phyloP scores from a whole-genome alignment of 2,329 filamentous ascomycete genomes.

The Acephala macrosclerotiorum region DNA sequence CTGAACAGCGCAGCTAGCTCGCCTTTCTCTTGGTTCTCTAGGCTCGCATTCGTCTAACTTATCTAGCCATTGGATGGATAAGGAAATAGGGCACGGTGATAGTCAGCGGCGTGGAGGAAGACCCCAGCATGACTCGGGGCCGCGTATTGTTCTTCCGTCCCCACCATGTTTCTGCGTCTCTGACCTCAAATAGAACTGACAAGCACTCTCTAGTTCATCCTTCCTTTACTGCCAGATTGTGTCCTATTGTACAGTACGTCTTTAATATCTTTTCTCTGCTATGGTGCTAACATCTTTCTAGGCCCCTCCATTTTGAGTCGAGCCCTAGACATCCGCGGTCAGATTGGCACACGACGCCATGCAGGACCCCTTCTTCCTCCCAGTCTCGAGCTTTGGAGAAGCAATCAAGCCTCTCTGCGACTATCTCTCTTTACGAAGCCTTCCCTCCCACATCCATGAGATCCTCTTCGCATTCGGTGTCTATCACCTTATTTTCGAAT shows the following conservation, averaged over 20 bases:
- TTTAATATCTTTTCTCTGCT: neutral
- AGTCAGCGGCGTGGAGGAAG: neutral
- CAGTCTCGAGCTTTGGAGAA: constrained; percentile 52
- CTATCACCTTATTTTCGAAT: constrained; percentile 72
- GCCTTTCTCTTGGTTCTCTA: neutral
- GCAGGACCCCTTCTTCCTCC: constrained; percentile 75
- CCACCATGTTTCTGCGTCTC: neutral
- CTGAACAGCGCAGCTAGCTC: neutral
- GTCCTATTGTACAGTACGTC: constrained; percentile 1
- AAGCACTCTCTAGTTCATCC: neutral
- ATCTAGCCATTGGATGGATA: constrained; percentile 6
- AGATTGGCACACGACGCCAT: constrained; percentile 52
- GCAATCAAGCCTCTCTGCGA: constrained; percentile 69
- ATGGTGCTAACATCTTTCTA: neutral
- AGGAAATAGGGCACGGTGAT: constrained; percentile 3
- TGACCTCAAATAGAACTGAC: neutral
- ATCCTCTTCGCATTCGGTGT: constrained; percentile 68
- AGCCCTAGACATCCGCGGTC: neutral
- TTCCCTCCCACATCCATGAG: constrained; percentile 80
- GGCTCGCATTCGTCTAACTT: neutral
- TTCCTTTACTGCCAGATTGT: neutral
- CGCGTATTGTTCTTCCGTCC: neutral
- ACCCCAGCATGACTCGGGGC: constrained; percentile 10
- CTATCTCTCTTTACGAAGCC: constrained; percentile 65
- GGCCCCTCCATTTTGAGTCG: neutral